Evolutionary conservation across 768 basidiomycete species (phyloP).

Genomic region (Mycena maculata): DNA sequence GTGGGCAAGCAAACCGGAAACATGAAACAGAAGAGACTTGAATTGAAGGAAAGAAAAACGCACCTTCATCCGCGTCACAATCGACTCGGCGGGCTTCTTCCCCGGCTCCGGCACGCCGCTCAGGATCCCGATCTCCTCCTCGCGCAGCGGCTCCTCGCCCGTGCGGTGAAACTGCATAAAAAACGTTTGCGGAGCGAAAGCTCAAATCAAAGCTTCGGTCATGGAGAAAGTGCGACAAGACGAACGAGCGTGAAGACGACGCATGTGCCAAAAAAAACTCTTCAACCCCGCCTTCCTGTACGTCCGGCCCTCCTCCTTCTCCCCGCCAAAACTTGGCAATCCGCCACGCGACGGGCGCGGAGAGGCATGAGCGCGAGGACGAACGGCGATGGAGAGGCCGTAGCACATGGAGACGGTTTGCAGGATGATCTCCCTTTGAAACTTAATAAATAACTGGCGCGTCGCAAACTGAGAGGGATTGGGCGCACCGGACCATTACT

Average conservation of each 20-base stretch:
- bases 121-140: constrained; percentile 85
- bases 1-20: too few relatives aligned
- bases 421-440: constrained; percentile 60
- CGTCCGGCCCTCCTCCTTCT: constrained; percentile 71
- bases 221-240: too few relatives aligned
- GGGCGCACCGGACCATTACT: constrained; percentile 88
- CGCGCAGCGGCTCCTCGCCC: constrained; percentile 80
- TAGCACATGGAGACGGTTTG: constrained; percentile 82
- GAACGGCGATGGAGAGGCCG: constrained; percentile 83
- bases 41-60: too few relatives aligned
- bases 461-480: constrained; percentile 38
- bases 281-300: constrained; percentile 82
- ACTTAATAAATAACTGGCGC: background rate
- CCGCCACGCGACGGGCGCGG: constrained; percentile 84
- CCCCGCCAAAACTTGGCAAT: constrained; percentile 87
- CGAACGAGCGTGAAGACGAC: too few relatives aligned
- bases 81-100: constrained; percentile 78
- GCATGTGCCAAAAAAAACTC: too few relatives aligned
- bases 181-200: too few relatives aligned
- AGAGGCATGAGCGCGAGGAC: constrained; percentile 77
- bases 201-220: too few relatives aligned
- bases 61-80: constrained; percentile 80
- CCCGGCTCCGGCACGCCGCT: constrained; percentile 85
- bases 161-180: constrained; percentile 85
- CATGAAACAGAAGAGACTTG: too few relatives aligned